Base-by-base conservation (phyloP, 371 early-diverging fungal species). In the Actinomortierella ambigua region DNA sequence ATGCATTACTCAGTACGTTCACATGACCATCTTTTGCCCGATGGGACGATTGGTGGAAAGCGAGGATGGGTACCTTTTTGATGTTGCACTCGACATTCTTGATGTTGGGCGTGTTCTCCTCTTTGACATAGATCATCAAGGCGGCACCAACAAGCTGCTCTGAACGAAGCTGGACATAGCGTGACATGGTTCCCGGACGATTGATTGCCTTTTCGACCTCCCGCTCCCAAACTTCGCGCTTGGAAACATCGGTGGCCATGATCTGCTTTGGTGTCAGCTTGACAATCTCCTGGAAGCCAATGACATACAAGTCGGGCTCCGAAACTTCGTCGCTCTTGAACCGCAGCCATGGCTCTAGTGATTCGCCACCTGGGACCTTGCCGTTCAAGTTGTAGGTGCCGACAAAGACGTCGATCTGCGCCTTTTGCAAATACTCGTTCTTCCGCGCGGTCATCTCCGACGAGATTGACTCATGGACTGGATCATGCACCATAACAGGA, bases 341-440 rank as follows among this genome's bases (percentile, higher is more conserved):
- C 40, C 81, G 62, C 7, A 93, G 63, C 94, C 94, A 94, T 17
- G 83, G 69, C 13, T 83, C 83, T 18, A 93, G 51, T 0, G 81
- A 59, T 57, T 93, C 93, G 0, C 85, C 86, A 23, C 79, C 77
- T 18, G 89, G 92, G 0, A 79, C 41, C 41, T 84, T 84, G 29
- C 98, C 97, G 63, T 96, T 95, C 46, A 97, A 75, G 65, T 98
- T 98, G 77, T 91, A 97, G 3, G 96, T 92, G n/a, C 95, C 93
- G 26, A 88, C 75, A 61, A 87, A 86, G 22, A 95, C 80, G n/a
- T 78, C 80, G 15, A 92, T 81, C 24, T 79, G 79, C 1, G 79
- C 73, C 34, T 61, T 78, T 8, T 81, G 73, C 11, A 84, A 83
- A 60, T 83, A 89, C 24, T 89, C 87, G 47, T 82, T 75, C 6